These are phyloP conservation scores for Yamadazyma atlantica DNA, from an alignment of 1,139 yeast species.

Conservation along the genomic window DNA sequence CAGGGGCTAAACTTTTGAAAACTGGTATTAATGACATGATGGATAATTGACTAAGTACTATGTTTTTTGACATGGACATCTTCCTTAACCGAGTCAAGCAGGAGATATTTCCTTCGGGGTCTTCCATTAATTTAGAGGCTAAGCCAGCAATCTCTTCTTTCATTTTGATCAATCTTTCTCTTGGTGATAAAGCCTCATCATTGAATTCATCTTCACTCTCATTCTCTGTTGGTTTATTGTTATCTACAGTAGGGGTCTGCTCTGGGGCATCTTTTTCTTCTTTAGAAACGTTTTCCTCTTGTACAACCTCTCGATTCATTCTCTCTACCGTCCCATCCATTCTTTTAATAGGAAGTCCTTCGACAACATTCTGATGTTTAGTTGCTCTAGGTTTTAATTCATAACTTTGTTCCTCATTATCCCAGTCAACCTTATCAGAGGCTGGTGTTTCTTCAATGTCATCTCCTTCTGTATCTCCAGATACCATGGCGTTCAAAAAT, in stretches of 20 bases:
- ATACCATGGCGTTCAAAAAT: conserved; percentile 23
- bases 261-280: conserved; percentile 24
- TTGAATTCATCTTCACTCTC: conserved; percentile 39
- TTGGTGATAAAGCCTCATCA: conserved; percentile 53
- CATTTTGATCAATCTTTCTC: conserved; percentile 55
- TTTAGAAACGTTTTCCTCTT: conserved; percentile 15
- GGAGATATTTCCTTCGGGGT: conserved; percentile 82
- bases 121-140: conserved; percentile 78
- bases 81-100: conserved; percentile 69
- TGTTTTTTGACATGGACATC: conserved; percentile 67
- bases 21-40: conserved; percentile 79
- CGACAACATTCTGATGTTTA: conserved; percentile 44
- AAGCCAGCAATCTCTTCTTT: conserved; percentile 84
- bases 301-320: conserved; percentile 43
- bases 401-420: conserved; percentile 69
- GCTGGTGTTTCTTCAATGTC: conserved; percentile 12
- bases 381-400: conserved; percentile 57
- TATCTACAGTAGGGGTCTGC: conserved; percentile 17
- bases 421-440: conserved; percentile 34
- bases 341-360: conserved; percentile 79
- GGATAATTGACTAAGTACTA: conserved; percentile 71
- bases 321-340: conserved; percentile 71
- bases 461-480: conserved; percentile 10
- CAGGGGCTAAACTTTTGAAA: conserved; percentile 83
- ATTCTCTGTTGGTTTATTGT: conserved; percentile 8